phyloP scores from a whole-genome alignment of 2,329 filamentous ascomycete species.

The Tolypocladium endophyticum region DNA sequence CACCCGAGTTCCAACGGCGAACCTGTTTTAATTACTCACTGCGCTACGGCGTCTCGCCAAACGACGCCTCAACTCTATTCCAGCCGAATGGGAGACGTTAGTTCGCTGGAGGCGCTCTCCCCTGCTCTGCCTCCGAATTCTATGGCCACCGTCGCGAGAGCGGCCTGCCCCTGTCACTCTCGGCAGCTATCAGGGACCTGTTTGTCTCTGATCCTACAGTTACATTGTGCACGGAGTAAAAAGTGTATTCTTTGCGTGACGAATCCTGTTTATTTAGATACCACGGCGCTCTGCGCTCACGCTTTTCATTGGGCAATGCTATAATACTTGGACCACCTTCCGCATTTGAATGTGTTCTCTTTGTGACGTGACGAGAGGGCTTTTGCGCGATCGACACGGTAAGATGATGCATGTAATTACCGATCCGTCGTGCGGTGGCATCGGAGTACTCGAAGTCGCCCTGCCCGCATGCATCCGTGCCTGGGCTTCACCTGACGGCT shows the following conservation, averaged over 20 bases:
- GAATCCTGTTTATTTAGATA: background rate
- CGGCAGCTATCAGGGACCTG: background rate
- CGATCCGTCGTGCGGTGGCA: background rate
- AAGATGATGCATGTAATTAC: background rate
- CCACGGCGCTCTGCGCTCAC: background rate
- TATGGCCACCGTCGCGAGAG: background rate
- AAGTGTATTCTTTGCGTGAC: background rate
- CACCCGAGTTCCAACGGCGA: background rate
- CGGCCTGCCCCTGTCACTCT: background rate
- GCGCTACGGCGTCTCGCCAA: background rate
- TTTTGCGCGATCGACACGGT: background rate
- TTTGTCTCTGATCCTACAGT: background rate
- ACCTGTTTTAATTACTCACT: background rate
- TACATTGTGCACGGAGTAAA: too few species aligned
- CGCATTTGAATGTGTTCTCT: background rate
- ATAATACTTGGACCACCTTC: background rate
- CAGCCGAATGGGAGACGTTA: background rate
- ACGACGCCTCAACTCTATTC: background rate
- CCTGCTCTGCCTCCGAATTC: background rate
- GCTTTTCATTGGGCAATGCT: background rate
- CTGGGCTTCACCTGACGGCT: background rate
- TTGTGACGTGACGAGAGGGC: background rate
- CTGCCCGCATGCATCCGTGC: background rate
- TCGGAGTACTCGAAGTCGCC: too few species aligned
- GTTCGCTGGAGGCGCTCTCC: background rate